Percentiles rank a stretch among this genome's conserved stretches.
These are phyloP conservation scores for Penicillium parvum DNA, from an alignment of 495 filamentous ascomycete genomes.

Conservation along the genomic window DNA sequence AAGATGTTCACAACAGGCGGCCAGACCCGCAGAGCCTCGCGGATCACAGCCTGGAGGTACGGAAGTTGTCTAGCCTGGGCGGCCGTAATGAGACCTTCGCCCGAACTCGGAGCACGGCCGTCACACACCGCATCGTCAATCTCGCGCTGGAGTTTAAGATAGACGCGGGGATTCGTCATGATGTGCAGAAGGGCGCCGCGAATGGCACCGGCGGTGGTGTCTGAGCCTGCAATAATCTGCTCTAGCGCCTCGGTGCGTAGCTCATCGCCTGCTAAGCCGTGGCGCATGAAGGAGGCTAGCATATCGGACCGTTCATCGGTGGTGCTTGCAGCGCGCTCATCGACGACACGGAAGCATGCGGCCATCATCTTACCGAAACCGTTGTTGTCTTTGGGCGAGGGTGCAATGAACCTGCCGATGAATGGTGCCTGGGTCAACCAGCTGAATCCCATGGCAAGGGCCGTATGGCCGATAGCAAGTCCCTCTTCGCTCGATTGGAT, in stretches of 20 bases:
- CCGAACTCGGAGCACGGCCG: constrained; percentile 20
- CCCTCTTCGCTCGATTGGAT: constrained; percentile 33
- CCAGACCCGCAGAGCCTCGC: constrained; percentile 53
- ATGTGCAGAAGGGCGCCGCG: constrained; percentile 53
- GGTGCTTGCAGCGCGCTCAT: constrained; percentile 16
- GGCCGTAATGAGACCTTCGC: constrained; percentile 40
- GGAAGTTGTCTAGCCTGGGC: constrained; percentile 37
- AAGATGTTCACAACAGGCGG: constrained; percentile 50
- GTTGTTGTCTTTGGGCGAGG: constrained; percentile 25
- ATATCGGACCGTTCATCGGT: constrained; percentile 27
- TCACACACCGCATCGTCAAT: constrained; percentile 10
- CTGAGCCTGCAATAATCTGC: constrained; percentile 53
- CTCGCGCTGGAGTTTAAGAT: constrained; percentile 31
- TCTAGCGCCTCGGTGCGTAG: constrained; percentile 29
- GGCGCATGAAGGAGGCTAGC: constrained; percentile 34
- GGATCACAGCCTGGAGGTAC: constrained; percentile 54
- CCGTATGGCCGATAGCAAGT: constrained; percentile 18
- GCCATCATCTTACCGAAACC: constrained; percentile 32
- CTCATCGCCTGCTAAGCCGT: constrained; percentile 32
- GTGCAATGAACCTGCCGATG: constrained; percentile 22
- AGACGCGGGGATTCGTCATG: constrained; percentile 40
- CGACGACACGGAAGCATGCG: constrained; percentile 15
- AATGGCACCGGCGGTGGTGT: constrained; percentile 58
- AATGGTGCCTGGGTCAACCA: constrained; percentile 19
- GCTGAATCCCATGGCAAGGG: constrained; percentile 19